These are phyloP conservation scores for Chlamydomonas incerta DNA, from an alignment of 139 green algal species.

Conservation along the genomic window DNA sequence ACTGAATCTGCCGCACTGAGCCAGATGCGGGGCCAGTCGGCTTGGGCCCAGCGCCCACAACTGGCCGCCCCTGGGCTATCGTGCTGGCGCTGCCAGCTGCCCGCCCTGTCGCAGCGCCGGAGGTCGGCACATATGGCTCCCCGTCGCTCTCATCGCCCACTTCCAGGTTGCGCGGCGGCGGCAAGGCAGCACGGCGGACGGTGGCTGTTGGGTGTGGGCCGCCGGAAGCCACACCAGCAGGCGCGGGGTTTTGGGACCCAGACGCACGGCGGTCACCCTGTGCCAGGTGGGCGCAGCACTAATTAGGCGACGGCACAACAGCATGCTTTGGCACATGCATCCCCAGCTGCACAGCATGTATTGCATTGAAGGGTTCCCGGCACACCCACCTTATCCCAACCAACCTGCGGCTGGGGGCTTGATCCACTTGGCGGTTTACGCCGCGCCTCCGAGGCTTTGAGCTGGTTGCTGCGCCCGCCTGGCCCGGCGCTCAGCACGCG, in stretches of 20 bases:
- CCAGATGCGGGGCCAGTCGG: too few species aligned
- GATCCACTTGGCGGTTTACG: not conserved
- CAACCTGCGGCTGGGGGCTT: too few species aligned
- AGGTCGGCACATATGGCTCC: not conserved
- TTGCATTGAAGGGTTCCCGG: too few species aligned
- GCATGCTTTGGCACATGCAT: too few species aligned
- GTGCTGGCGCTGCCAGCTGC: not conserved
- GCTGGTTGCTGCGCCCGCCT: not conserved
- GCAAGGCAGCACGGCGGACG: not conserved
- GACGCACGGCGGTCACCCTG: constrained; percentile 7
- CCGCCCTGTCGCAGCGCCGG: too few species aligned
- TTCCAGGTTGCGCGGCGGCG: constrained; percentile 1
- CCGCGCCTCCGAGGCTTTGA: constrained; percentile 8
- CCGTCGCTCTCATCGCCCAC: constrained; percentile 47
- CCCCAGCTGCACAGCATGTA: too few species aligned
- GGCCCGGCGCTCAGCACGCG: constrained; percentile 30
- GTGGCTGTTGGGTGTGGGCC: not conserved
- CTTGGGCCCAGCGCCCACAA: too few species aligned
- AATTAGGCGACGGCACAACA: too few species aligned
- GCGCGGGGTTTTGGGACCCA: not conserved
- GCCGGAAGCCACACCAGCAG: not conserved
- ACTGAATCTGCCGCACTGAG: too few species aligned
- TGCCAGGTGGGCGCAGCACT: too few species aligned
- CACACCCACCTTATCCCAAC: too few species aligned
- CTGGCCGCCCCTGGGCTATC: too few species aligned